Percentiles rank a stretch among this genome's conserved stretches.
These are phyloP conservation scores for Exophiala viscosa DNA, from an alignment of 2,329 filamentous ascomycete species.

Conservation along the genomic window DNA sequence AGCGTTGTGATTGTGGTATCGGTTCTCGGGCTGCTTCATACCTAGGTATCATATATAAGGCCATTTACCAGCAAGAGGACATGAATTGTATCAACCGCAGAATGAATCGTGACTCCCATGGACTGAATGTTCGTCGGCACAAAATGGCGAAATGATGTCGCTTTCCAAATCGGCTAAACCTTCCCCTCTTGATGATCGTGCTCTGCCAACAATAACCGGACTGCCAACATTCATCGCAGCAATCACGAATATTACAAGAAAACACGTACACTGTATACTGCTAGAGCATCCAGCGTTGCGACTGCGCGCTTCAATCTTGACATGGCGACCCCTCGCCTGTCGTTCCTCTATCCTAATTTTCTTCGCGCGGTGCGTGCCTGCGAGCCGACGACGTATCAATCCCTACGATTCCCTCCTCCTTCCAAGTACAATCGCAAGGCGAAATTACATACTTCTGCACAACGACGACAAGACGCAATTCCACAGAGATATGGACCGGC, in stretches of 20 bases:
- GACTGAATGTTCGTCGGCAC: too few relatives aligned
- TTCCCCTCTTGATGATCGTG: not conserved
- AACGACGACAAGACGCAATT: conserved; percentile 38
- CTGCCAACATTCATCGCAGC: not conserved
- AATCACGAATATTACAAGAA: not conserved
- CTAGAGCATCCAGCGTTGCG: not conserved
- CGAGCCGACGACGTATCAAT: conserved; percentile 42
- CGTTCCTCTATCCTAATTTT: conserved; percentile 66
- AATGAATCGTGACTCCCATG: too few relatives aligned
- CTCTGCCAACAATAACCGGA: not conserved
- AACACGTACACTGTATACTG: not conserved
- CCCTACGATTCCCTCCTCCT: conserved; percentile 38
- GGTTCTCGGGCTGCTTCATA: too few relatives aligned
- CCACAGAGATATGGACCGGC: conserved; percentile 47
- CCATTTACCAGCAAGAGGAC: too few relatives aligned
- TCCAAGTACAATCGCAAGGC: conserved; percentile 30
- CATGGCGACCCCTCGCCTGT: conserved; percentile 62
- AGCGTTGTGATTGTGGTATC: too few relatives aligned
- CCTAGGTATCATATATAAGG: too few relatives aligned
- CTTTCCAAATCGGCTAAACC: not conserved
- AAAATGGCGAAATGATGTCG: too few relatives aligned
- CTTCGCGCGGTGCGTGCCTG: conserved; percentile 55
- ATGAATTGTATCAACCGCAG: too few relatives aligned
- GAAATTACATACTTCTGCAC: conserved; percentile 37
- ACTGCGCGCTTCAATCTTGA: not conserved